Evolutionary conservation across 352 stramenopile genomes (phyloP), one percentile per base, ranked within the genome.

Genomic region (Thraustotheca clavata): DNA sequence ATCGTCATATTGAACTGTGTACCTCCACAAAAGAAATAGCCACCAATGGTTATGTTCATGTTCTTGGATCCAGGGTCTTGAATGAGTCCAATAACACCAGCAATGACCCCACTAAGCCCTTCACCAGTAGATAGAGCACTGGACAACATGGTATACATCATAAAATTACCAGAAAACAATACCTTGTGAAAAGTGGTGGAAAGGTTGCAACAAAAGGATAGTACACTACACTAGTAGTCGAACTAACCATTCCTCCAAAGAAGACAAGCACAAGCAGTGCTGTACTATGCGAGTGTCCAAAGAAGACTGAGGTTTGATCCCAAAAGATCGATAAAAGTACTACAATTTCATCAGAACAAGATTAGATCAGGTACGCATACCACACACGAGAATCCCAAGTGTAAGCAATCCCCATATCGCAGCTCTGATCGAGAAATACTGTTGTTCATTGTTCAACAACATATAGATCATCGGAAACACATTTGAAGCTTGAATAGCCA

Each of bases 381-480:
- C 36, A 35, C 57, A 65, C 8, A 75, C 75, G 24, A 79, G 36
- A 31, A 86, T 31, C 11, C 76, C 80, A 36, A 87, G 65, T 1
- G 49, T 49, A 3, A 89, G 67, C 18, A 87, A 69, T 35, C 68
- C 76, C 80, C 80, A 89, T 27, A 89, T 85, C 27, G 76, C 73
- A 0, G 68, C 71, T 20, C 66, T 39, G 59, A 79, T 74, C 38
- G 57, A 70, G 26, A 86, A 33, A 18, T 74, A 60, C 60, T 87
- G 77, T 29, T 77, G 63, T 18, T 49, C 67, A 22, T 62, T 34
- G 46, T 87, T 88, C 8, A 89, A 60, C 1, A 73, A 8, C 77
- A 89, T 84, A 71, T 88, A 87, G 26, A 89, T 69, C 50, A 85
- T 69, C 49, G 78, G 80, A 34, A 88, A 89, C 27, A 88, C 65